These are phyloP conservation scores for Ottelia alismoides DNA, from an alignment of 106 monocot species.

Conservation along the genomic window DNA sequence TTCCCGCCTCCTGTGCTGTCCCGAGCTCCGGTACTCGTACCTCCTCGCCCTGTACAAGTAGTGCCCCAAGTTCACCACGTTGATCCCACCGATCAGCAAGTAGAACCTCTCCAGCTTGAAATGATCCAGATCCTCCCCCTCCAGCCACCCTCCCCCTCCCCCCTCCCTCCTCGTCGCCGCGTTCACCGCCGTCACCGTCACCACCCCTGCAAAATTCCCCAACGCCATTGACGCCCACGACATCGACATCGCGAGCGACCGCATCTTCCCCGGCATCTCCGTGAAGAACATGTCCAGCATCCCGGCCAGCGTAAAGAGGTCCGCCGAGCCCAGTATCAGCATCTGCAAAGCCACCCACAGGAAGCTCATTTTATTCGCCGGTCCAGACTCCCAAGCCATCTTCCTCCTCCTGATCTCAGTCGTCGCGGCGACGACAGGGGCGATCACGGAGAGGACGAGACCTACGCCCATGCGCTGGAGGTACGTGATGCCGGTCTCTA, in stretches of 20 bases:
- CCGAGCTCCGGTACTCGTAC: constrained; percentile 35
- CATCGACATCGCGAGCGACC: constrained; percentile 49
- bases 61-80: constrained; percentile 24
- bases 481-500: constrained; percentile 8
- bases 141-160: no score
- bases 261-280: constrained; percentile 24
- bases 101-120: constrained; percentile 61
- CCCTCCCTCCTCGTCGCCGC: constrained; percentile 22
- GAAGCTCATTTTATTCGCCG: constrained; percentile 1
- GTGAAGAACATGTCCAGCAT: constrained; percentile 27
- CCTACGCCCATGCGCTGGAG: constrained; percentile 20
- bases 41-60: constrained; percentile 37
- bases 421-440: constrained; percentile 16
- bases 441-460: constrained; percentile 13
- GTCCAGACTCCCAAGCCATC: constrained; percentile 2
- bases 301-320: constrained; percentile 21
- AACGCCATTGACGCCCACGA: constrained; percentile 63
- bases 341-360: constrained; percentile 19
- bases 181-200: constrained; percentile 46
- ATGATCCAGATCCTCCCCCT: constrained; percentile 42
- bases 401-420: constrained; percentile 8
- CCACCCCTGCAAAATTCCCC: constrained; percentile 60
- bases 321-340: constrained; percentile 13
- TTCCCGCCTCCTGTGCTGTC: no score
- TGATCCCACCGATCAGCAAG: constrained; percentile 56